Conservation (phyloP, 192 early-diverging fungal genomes). For the Pilaira anomala region DNA sequence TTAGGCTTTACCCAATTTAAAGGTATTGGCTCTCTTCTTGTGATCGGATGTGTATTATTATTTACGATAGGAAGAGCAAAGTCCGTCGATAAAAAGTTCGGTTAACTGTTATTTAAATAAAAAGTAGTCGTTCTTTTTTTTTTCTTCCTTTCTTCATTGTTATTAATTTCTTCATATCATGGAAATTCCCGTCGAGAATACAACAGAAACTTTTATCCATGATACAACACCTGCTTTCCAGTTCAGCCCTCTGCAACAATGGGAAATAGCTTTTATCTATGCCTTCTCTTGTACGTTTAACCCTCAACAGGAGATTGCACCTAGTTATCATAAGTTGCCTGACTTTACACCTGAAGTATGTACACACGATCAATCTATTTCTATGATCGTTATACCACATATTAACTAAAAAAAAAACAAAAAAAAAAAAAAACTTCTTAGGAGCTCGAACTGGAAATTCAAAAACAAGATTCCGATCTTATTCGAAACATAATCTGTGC, state of each 20-base stretch:
- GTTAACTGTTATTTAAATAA: too few relatives aligned
- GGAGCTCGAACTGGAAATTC: conserved; percentile 22
- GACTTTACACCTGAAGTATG: conserved; percentile 19
- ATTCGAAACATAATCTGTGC: conserved; percentile 20
- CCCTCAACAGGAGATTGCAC: neutral
- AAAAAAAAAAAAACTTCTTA: neutral
- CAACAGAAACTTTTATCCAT: too few relatives aligned
- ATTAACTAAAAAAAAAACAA: neutral
- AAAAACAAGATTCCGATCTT: conserved; percentile 11
- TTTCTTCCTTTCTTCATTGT: too few relatives aligned
- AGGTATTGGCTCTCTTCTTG: conserved; percentile 46
- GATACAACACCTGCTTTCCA: too few relatives aligned
- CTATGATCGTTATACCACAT: neutral
- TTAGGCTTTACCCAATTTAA: conserved; percentile 54
- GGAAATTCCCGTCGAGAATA: too few relatives aligned
- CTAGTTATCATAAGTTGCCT: conserved; percentile 7
- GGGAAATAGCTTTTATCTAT: conserved; percentile 32
- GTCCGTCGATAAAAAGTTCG: too few relatives aligned
- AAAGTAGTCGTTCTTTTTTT: too few relatives aligned
- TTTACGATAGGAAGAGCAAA: conserved; percentile 41
- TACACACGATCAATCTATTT: neutral
- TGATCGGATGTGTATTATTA: conserved; percentile 52
- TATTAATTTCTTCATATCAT: too few relatives aligned
- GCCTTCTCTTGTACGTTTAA: conserved; percentile 23
- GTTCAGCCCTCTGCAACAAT: conserved; percentile 15